These are phyloP conservation scores for Hymenoscyphus repandus DNA, from an alignment of 2,329 filamentous ascomycete genomes.

Conservation along the genomic window DNA sequence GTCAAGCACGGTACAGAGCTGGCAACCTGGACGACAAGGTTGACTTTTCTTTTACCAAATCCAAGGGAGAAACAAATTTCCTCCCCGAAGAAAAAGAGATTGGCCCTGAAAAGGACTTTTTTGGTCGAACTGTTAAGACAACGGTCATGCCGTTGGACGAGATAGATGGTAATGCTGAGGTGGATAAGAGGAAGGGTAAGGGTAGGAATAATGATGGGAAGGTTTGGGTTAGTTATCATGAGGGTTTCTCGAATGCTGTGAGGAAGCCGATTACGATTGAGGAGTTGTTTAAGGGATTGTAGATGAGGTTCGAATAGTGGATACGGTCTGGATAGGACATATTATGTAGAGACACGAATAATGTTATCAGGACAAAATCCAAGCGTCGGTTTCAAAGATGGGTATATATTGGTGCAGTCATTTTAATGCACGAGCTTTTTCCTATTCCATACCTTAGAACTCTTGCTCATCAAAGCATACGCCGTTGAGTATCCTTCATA, in stretches of 20 bases:
- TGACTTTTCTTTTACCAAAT: slow-evolving; percentile 18
- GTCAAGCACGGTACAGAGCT: slow-evolving; percentile 60
- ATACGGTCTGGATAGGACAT: neutral
- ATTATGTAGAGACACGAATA: too few species aligned
- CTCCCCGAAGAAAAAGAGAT: slow-evolving; percentile 16
- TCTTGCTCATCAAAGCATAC: too few species aligned
- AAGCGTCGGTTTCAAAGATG: too few species aligned
- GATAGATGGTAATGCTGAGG: slow-evolving; percentile 45
- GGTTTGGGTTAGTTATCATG: slow-evolving; percentile 85
- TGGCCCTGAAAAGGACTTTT: slow-evolving; percentile 73
- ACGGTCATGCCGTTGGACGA: slow-evolving; percentile 37
- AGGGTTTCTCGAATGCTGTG: slow-evolving; percentile 89
- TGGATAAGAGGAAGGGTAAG: slow-evolving; percentile 41
- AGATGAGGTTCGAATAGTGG: slow-evolving; percentile 10
- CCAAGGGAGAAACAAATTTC: slow-evolving; percentile 23
- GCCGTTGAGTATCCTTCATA: too few species aligned
- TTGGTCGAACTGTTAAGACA: slow-evolving; percentile 63
- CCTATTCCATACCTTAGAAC: too few species aligned
- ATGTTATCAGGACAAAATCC: too few species aligned
- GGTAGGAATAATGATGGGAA: slow-evolving; percentile 44
- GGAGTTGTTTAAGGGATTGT: slow-evolving; percentile 69
- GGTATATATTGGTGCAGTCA: too few species aligned
- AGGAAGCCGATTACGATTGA: slow-evolving; percentile 77
- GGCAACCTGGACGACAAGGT: slow-evolving; percentile 37
- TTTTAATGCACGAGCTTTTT: too few species aligned